A percentile compares a stretch with the other conserved stretches of the same genome.
These are phyloP conservation scores for Boletales sp. DNA, from an alignment of 768 basidiomycete genomes.

Conservation along the genomic window DNA sequence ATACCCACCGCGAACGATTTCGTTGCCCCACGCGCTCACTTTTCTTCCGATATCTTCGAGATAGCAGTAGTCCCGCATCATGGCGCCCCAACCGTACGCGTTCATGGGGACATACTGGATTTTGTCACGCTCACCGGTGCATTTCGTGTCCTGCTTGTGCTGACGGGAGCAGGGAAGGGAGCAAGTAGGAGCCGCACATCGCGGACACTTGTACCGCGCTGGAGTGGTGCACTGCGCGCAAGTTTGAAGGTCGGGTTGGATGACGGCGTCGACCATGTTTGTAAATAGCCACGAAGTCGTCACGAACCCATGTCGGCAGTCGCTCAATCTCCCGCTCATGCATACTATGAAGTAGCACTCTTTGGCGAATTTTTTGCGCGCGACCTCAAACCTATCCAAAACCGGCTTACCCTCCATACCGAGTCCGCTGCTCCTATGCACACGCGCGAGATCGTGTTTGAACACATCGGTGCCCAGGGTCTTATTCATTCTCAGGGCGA, in stretches of 20 bases:
- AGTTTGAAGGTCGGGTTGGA: conserved; percentile 20
- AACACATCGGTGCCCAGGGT: conserved; percentile 65
- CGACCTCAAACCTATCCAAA: conserved; percentile 72
- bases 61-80: conserved; percentile 88
- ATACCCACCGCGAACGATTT: conserved; percentile 65
- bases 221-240: conserved; percentile 51
- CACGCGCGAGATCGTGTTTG: conserved; percentile 75
- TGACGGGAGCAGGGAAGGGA: conserved; percentile 61
- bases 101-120: conserved; percentile 77
- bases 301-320: conserved; percentile 7
- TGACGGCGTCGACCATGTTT: conserved; percentile 6
- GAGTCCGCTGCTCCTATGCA: conserved; percentile 75
- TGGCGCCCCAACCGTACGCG: conserved; percentile 75
- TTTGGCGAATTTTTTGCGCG: conserved; percentile 78
- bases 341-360: conserved; percentile 81
- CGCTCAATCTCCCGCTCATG: conserved; percentile 39
- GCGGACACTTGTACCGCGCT: conserved; percentile 76
- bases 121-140: conserved; percentile 72
- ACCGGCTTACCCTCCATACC: conserved; percentile 77
- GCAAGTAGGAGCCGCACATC: conserved; percentile 69
- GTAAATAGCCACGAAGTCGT: no score
- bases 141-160: conserved; percentile 64
- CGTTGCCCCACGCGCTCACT: conserved; percentile 68
- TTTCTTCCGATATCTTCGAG: conserved; percentile 79
- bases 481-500: conserved; percentile 54